Evolutionary conservation across 192 early-diverging fungal species (phyloP), one percentile per base, ranked within the genome.

Genomic region (Mycoemilia scoparia): DNA sequence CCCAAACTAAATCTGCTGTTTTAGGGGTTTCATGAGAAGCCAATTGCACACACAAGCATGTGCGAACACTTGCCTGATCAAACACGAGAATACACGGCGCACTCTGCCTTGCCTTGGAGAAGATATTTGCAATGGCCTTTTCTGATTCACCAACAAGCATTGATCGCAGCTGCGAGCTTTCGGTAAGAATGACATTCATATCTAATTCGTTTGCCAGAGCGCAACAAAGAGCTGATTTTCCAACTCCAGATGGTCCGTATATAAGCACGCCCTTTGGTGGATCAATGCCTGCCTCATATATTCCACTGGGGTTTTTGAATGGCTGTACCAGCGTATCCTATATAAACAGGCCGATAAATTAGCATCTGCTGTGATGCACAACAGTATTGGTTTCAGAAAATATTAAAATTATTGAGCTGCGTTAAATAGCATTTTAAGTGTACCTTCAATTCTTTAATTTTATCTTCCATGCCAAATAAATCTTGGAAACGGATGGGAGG

Each of bases 81-180:
- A 96, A 83, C 22, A 96, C 73, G 9, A 96, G 49, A 6, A 93
- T 76, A 37, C 87, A 91, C 0, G 91, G 91, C 3, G 86, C 60
- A 50, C 69, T 80, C 28, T 73, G 52, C 32, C 82, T 67, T 18
- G 84, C 91, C 43, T 79, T 70, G 2, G 72, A 57, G 69, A 96
- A 96, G 36, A 91, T 54, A 4, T 64, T 67, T 5, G 78, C 74
- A 48, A 96, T 77, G 23, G 74, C 74, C 34, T 77, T 67, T 40
- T 96, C 91, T 0, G 84, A 82, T 54, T 90, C 86, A 25, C 91
- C 91, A n/a, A 96, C 82, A 14, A 90, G 51, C 51, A 89, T 89
- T 16, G 86, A 90, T 31, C 82, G 66, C 19, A 96, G 51, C 53
- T 84, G 77, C 1, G 89, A 72, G 22, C 80, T 77, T 40, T 87